A percentile compares a stretch with the other conserved stretches of the same genome.
These are phyloP conservation scores for Emergomyces orientalis DNA, from an alignment of 2,329 filamentous ascomycete genomes.

Conservation along the genomic window DNA sequence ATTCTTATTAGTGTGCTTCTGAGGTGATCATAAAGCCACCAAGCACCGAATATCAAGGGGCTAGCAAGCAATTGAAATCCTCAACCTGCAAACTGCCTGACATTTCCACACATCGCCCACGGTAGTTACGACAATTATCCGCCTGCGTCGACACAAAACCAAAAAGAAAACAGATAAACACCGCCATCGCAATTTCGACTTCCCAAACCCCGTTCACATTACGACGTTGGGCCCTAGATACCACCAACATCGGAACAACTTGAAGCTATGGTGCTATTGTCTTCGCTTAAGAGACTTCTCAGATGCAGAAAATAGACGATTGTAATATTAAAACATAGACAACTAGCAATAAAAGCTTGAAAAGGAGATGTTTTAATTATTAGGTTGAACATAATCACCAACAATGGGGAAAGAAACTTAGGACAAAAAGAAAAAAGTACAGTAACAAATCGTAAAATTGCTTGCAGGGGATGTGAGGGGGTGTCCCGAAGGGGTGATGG, in stretches of 20 bases:
- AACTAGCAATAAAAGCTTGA: background rate
- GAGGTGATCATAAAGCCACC: background rate
- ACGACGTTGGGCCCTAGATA: background rate
- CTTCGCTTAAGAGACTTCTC: background rate
- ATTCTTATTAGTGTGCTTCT: too few species aligned
- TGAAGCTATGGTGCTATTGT: background rate
- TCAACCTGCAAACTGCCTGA: background rate
- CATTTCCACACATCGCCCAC: background rate
- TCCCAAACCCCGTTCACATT: background rate
- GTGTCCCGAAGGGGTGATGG: too few species aligned
- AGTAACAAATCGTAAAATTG: background rate
- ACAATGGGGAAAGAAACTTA: too few species aligned
- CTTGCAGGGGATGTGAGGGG: too few species aligned
- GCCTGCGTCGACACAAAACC: background rate
- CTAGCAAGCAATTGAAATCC: background rate
- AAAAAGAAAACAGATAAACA: background rate
- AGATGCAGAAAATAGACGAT: background rate
- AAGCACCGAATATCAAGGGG: background rate
- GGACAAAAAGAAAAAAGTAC: background rate
- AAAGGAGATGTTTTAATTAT: background rate
- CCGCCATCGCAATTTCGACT: background rate
- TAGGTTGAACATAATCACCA: background rate
- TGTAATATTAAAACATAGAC: background rate
- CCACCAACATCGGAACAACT: background rate
- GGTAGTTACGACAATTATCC: background rate